phyloP scores from a whole-genome alignment of 2,329 filamentous ascomycete genomes.

The Scorias spongiosa region DNA sequence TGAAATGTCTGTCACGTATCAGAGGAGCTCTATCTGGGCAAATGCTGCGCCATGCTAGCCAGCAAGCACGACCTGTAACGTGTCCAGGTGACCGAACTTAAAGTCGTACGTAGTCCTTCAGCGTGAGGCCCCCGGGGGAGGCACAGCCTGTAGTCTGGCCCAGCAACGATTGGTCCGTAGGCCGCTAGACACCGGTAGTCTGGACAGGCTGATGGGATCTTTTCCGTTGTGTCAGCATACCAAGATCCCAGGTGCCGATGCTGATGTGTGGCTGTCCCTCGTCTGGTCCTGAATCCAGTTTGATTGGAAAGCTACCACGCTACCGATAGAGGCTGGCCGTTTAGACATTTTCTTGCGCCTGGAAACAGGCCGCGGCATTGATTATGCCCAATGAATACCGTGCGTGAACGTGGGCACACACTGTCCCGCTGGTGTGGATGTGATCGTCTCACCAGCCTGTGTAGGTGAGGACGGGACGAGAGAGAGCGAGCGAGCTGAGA shows the following conservation, averaged over 20 bases:
- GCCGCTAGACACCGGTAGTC: constrained; percentile 70
- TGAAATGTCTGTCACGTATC: not conserved
- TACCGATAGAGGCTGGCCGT: constrained; percentile 68
- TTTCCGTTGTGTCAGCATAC: constrained; percentile 51
- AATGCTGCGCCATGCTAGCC: constrained; percentile 65
- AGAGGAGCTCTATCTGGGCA: constrained; percentile 30
- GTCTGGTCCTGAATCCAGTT: constrained; percentile 83
- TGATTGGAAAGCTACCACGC: constrained; percentile 78
- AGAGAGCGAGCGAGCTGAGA: constrained; percentile 24
- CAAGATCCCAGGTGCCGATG: constrained; percentile 50
- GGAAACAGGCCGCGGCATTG: constrained; percentile 73
- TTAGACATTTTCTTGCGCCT: constrained; percentile 71
- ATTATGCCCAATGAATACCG: constrained; percentile 87
- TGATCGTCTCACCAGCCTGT: constrained; percentile 81
- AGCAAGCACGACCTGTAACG: constrained; percentile 73
- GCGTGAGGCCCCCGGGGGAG: constrained; percentile 74
- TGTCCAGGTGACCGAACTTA: constrained; percentile 72
- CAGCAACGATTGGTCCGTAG: constrained; percentile 60
- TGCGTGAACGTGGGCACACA: constrained; percentile 49
- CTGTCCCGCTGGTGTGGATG: constrained; percentile 55
- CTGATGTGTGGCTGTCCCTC: constrained; percentile 81
- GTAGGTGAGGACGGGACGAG: constrained; percentile 76
- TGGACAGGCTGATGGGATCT: constrained; percentile 73
- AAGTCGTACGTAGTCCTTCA: constrained; percentile 52
- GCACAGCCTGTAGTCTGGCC: constrained; percentile 54